Conservation (phyloP, 2,329 filamentous ascomycete species). For the Cercospora citrullina region DNA sequence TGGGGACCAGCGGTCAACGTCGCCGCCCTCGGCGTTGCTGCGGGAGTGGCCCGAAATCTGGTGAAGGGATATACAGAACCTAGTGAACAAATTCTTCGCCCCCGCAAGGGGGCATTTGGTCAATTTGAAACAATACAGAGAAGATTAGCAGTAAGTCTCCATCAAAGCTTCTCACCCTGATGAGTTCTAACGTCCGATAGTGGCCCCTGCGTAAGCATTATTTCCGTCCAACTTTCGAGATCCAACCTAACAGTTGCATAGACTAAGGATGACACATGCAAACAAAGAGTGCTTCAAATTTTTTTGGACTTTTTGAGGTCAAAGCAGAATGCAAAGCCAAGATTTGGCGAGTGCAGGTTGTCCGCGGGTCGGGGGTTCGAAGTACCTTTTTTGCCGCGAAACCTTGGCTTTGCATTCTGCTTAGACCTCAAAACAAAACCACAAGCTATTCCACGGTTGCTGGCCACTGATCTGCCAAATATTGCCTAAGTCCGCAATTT, state of each 20-base stretch:
- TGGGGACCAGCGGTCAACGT: neutral
- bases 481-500: no score
- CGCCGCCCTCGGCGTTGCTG: neutral
- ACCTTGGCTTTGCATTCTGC: neutral
- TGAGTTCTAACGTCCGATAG: no score
- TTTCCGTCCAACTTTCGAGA: no score
- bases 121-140: constrained; percentile 46
- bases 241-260: no score
- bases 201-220: constrained; percentile 53
- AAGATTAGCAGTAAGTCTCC: constrained; percentile 53
- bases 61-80: constrained; percentile 1
- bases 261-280: constrained; percentile 89
- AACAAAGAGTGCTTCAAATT: neutral
- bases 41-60: neutral
- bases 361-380: no score
- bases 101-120: constrained; percentile 17
- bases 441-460: no score
- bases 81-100: no score
- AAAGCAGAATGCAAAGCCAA: neutral
- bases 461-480: no score
- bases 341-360: neutral
- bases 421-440: neutral
- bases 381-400: neutral
- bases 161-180: no score
- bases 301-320: neutral